Percentiles rank a stretch among this genome's conserved stretches.
Evolutionary conservation across 2,329 filamentous ascomycete genomes (phyloP).

Genomic region (Hypoxylon sp.): DNA sequence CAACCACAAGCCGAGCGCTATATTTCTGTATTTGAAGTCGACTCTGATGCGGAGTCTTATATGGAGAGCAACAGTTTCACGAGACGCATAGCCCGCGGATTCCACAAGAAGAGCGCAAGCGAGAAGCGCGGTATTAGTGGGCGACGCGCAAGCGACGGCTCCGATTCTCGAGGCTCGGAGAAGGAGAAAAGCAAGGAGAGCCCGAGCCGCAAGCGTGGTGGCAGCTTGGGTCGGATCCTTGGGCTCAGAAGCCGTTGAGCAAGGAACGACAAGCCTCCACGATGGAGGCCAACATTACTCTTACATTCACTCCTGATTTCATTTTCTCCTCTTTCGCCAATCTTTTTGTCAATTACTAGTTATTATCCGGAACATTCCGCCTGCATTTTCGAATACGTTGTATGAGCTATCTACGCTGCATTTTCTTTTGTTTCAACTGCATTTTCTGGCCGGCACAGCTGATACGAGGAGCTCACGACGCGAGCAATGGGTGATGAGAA

Average conservation of each 20-base stretch:
- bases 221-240: conserved; percentile 51
- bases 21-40: conserved; percentile 65
- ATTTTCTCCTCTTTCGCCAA: conserved; percentile 9
- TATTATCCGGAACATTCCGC: conserved; percentile 5
- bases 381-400: conserved; percentile 7
- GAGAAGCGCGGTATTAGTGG: conserved; percentile 43
- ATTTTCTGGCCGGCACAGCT: conserved; percentile 24
- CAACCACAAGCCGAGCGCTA: conserved; percentile 47
- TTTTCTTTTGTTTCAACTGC: conserved; percentile 27
- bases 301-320: conserved; percentile 5
- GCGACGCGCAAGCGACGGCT: conserved; percentile 26
- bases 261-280: neutral
- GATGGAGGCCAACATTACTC: neutral
- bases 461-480: conserved; percentile 30
- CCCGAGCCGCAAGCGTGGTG: conserved; percentile 47
- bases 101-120: conserved; percentile 56
- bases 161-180: conserved; percentile 22
- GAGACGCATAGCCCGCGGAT: conserved; percentile 61
- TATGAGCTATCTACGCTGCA: conserved; percentile 6
- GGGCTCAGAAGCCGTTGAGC: conserved; percentile 47
- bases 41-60: conserved; percentile 61
- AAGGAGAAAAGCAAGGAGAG: conserved; percentile 27
- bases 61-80: conserved; percentile 51
- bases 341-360: conserved; percentile 4
- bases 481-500: conserved; percentile 28